phyloP scores from a whole-genome alignment of 306 rosid species.

The Albizia julibrissin region DNA sequence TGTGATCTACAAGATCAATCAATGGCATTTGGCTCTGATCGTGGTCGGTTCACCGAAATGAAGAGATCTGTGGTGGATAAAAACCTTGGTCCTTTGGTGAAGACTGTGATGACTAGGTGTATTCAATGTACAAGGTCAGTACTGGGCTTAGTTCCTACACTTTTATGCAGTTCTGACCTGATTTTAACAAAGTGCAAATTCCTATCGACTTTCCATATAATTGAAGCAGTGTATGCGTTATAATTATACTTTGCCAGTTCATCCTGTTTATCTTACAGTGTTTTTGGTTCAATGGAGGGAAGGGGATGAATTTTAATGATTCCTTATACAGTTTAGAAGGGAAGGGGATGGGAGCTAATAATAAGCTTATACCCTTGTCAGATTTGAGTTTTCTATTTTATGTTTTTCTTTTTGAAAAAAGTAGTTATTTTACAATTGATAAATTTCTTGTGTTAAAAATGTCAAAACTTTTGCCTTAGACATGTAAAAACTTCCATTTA shows the following conservation, averaged over 20 bases:
- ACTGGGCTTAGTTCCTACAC: neutral
- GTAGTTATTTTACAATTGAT: no score
- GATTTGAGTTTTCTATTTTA: neutral
- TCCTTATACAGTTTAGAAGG: neutral
- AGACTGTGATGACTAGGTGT: constrained; percentile 98
- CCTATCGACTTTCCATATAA: constrained; percentile 2
- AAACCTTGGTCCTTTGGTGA: constrained; percentile 97
- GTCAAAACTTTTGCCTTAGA: no score
- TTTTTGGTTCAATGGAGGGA: neutral
- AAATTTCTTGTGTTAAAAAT: no score
- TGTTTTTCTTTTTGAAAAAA: no score
- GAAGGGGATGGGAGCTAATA: neutral
- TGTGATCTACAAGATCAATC: constrained; percentile 99
- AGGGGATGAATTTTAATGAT: neutral
- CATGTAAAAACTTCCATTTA: no score
- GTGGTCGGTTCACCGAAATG: constrained; percentile 94
- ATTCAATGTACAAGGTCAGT: constrained; percentile 95
- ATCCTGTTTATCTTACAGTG: neutral
- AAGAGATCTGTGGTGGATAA: constrained; percentile 97
- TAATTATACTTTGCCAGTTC: neutral
- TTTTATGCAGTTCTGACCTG: constrained; percentile 3
- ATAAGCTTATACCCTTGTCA: neutral
- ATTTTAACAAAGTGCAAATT: neutral
- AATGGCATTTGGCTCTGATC: constrained; percentile 99
- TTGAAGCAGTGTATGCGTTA: constrained; percentile 20